Conservation (phyloP, 768 basidiomycete genomes). For the Phylloporus rhodoxanthus region DNA sequence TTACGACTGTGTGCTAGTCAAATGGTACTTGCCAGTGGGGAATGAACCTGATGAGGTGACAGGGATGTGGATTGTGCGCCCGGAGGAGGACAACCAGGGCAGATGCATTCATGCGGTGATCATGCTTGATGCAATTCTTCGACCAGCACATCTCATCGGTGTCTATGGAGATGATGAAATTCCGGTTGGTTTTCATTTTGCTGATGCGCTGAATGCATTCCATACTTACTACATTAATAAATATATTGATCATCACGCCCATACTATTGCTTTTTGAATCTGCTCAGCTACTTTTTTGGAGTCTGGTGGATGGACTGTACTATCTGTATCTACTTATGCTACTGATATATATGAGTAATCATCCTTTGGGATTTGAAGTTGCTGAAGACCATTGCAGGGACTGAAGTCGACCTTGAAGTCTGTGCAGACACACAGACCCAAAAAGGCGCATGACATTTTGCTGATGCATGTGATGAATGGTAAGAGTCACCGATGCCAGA, state of each 20-base stretch:
- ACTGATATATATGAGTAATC: not conserved
- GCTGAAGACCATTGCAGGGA: not conserved
- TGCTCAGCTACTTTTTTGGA: not conserved
- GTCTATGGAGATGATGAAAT: conserved; percentile 19
- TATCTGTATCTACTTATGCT: not conserved
- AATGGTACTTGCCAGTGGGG: conserved; percentile 23
- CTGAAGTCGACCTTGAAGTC: too few relatives aligned
- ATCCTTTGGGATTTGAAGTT: too few relatives aligned
- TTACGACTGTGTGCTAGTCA: conserved; percentile 28
- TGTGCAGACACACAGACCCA: too few relatives aligned
- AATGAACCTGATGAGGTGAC: conserved; percentile 15
- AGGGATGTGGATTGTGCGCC: not conserved
- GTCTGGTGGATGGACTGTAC: not conserved
- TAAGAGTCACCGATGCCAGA: too few relatives aligned
- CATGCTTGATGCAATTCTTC: conserved; percentile 27
- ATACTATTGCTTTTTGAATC: too few relatives aligned
- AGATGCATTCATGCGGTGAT: conserved; percentile 13
- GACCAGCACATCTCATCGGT: conserved; percentile 29
- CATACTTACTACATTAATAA: conserved; percentile 28
- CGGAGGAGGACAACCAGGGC: not conserved
- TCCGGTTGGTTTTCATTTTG: conserved; percentile 14
- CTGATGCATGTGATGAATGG: too few relatives aligned
- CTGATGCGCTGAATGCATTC: conserved; percentile 23
- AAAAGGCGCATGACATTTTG: too few relatives aligned
- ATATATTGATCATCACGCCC: conserved; percentile 29